phyloP scores from a whole-genome alignment of 192 early-diverging fungal species.

The Chytriomyces sp. region DNA sequence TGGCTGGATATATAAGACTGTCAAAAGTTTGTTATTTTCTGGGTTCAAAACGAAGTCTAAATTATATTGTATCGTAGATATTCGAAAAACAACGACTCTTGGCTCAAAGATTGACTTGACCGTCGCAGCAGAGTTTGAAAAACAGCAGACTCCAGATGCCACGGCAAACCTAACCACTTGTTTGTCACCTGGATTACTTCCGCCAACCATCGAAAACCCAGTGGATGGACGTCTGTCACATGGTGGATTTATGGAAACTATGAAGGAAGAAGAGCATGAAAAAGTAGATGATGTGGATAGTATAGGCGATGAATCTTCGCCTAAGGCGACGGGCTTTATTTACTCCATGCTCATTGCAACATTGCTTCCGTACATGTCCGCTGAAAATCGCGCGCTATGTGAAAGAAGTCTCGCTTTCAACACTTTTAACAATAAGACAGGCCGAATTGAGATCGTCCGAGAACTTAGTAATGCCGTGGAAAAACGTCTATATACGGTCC shows the following conservation, averaged over 20 bases:
- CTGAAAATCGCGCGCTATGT: slow-evolving; percentile 29
- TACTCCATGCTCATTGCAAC: slow-evolving; percentile 43
- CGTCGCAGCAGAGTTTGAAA: too few relatives aligned
- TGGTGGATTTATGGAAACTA: not conserved
- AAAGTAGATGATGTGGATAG: not conserved
- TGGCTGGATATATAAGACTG: too few relatives aligned
- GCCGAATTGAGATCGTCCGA: slow-evolving; percentile 41
- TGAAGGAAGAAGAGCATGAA: not conserved
- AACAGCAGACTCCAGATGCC: too few relatives aligned
- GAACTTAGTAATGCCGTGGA: slow-evolving; percentile 20
- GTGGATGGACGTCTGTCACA: too few relatives aligned
- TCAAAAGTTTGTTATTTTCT: too few relatives aligned
- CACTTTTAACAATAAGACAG: slow-evolving; percentile 33
- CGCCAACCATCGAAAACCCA: too few relatives aligned
- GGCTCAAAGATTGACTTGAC: too few relatives aligned
- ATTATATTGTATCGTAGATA: too few relatives aligned
- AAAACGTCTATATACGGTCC: slow-evolving; percentile 35
- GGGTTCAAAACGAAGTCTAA: too few relatives aligned
- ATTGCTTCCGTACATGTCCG: slow-evolving; percentile 34
- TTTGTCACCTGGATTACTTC: too few relatives aligned
- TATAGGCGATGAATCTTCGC: slow-evolving; percentile 31
- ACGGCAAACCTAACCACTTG: too few relatives aligned
- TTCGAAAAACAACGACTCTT: too few relatives aligned
- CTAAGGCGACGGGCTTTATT: slow-evolving; percentile 36
- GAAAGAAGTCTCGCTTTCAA: slow-evolving; percentile 27